These are phyloP conservation scores for Ophiostoma angusticollis DNA, from an alignment of 2,329 filamentous ascomycete genomes.

Conservation along the genomic window DNA sequence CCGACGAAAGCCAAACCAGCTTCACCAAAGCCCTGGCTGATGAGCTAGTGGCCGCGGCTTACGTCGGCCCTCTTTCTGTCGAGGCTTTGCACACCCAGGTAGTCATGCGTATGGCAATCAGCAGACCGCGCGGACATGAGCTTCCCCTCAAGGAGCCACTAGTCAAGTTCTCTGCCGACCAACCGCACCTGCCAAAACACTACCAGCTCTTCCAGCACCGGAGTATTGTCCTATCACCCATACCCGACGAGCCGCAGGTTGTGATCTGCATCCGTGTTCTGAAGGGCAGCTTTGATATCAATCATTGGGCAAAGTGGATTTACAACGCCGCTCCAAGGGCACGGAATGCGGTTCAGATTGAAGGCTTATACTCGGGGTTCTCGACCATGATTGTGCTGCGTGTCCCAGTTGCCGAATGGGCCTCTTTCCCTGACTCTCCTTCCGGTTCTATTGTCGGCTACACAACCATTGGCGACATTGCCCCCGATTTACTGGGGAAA, in stretches of 20 bases:
- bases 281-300: constrained; percentile 5
- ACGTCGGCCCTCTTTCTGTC: constrained; percentile 1
- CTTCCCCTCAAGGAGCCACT: constrained; percentile 11
- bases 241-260: constrained; percentile 11
- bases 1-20: neutral
- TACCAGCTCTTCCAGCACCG: constrained; percentile 9
- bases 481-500: neutral
- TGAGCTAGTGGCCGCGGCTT: constrained; percentile 6
- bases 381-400: constrained; percentile 13
- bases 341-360: constrained; percentile 10
- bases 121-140: constrained; percentile 10
- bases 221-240: constrained; percentile 11
- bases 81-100: constrained; percentile 6
- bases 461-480: constrained; percentile 11
- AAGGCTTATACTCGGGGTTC: constrained; percentile 11
- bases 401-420: constrained; percentile 12
- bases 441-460: constrained; percentile 12
- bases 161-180: neutral
- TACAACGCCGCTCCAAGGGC: constrained; percentile 5
- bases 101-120: constrained; percentile 7
- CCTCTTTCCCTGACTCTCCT: constrained; percentile 10
- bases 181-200: constrained; percentile 11
- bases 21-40: constrained; percentile 12
- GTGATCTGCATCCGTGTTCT: constrained; percentile 13
- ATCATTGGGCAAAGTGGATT: constrained; percentile 14